Evolutionary conservation across 1,284 basidiomycete species (phyloP).

Genomic region (Athelia sp.): DNA sequence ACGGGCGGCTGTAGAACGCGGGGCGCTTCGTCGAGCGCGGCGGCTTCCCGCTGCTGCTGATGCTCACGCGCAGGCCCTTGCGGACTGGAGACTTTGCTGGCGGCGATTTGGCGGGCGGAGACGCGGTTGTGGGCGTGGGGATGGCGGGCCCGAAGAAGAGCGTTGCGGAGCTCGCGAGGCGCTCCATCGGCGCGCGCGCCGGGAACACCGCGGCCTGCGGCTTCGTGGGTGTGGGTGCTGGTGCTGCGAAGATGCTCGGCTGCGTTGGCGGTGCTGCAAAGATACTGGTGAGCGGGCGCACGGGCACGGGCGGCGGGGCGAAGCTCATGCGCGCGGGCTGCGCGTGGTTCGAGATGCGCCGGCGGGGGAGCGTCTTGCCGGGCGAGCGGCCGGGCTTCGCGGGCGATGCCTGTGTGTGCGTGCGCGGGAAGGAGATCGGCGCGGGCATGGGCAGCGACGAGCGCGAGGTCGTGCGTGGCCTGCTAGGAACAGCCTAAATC

Average conservation of each 20-base stretch:
- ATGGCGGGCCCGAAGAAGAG: conserved; percentile 72
- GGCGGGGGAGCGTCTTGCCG: too few relatives aligned
- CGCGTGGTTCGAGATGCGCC: not conserved
- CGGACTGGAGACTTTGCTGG: not conserved
- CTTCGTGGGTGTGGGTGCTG: conserved; percentile 13
- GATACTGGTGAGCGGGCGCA: not conserved
- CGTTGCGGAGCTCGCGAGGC: conserved; percentile 52
- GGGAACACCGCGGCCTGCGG: conserved; percentile 14
- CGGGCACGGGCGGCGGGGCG: not conserved
- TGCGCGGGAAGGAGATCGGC: conserved; percentile 19
- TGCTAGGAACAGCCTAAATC: conserved; percentile 3
- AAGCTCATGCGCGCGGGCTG: not conserved
- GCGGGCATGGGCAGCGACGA: conserved; percentile 2
- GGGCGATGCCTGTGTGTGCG: conserved; percentile 9
- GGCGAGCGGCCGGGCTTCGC: conserved; percentile 12
- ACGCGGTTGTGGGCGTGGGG: conserved; percentile 19
- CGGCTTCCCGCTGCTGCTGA: too few relatives aligned
- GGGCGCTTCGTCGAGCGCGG: too few relatives aligned
- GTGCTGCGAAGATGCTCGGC: conserved; percentile 7
- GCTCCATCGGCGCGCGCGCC: conserved; percentile 26
- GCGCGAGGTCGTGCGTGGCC: not conserved
- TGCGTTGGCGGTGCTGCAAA: conserved; percentile 8
- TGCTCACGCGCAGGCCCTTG: too few relatives aligned
- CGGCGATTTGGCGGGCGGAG: not conserved
- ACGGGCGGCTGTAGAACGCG: conserved; percentile 1